Conservation (phyloP, 352 stramenopile species). For the Globisporangium paddicum region DNA sequence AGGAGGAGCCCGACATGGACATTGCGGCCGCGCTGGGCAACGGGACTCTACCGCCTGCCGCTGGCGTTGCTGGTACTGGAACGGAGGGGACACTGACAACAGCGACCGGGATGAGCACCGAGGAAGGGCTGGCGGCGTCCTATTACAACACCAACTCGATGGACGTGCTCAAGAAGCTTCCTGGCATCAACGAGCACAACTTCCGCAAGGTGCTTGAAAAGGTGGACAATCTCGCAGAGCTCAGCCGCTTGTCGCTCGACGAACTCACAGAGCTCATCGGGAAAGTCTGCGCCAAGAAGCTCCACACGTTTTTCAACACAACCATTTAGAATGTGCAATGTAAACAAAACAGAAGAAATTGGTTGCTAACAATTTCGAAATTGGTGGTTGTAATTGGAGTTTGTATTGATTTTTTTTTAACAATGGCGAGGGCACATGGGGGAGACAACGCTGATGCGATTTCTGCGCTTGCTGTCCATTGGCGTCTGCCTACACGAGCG, state of each 20-base stretch:
- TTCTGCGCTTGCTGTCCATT: slow-evolving; percentile 8
- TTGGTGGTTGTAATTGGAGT: slow-evolving; percentile 4
- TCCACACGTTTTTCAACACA: slow-evolving; percentile 80
- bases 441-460: slow-evolving; percentile 6
- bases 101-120: slow-evolving; percentile 47
- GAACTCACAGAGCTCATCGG: slow-evolving; percentile 69
- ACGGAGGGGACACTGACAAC: slow-evolving; percentile 24
- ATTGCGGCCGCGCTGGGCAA: slow-evolving; percentile 60
- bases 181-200: slow-evolving; percentile 94
- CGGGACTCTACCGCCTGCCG: slow-evolving; percentile 7
- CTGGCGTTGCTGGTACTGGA: slow-evolving; percentile 11
- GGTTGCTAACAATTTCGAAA: background rate
- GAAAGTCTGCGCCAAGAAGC: slow-evolving; percentile 66
- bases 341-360: background rate
- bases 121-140: slow-evolving; percentile 51
- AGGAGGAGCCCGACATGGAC: slow-evolving; percentile 84
- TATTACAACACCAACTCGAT: slow-evolving; percentile 90
- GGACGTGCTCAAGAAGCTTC: slow-evolving; percentile 94
- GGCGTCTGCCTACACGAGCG: background rate
- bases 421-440: background rate
- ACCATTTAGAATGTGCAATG: slow-evolving; percentile 23
- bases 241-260: slow-evolving; percentile 59
- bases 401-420: background rate
- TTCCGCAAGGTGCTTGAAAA: slow-evolving; percentile 70
- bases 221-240: slow-evolving; percentile 70